Percentiles rank a stretch among this genome's conserved stretches.
Evolutionary conservation across 202 grass and related monocot genomes (phyloP).

Genomic region (Schoenoplectus triqueter): DNA sequence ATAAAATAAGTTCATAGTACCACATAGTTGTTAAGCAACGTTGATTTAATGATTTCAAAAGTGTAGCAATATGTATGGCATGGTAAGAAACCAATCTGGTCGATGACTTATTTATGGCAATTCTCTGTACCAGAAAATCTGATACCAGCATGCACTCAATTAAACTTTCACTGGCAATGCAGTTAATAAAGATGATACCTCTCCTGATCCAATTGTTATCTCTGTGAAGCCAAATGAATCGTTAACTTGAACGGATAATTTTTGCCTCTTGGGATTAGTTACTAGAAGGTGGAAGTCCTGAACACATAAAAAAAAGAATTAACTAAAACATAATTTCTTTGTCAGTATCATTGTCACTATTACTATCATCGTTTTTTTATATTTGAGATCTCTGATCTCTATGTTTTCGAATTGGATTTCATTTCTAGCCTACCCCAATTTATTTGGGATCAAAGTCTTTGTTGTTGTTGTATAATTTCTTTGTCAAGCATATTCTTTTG

Average conservation of each 20-base stretch:
- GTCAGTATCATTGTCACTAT: too few relatives aligned
- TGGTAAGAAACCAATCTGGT: background rate
- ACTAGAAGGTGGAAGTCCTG: constrained; percentile 93
- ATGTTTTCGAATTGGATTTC: too few relatives aligned
- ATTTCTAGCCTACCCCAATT: too few relatives aligned
- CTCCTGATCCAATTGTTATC: constrained; percentile 76
- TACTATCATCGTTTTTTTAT: too few relatives aligned
- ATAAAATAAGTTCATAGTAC: constrained; percentile 11
- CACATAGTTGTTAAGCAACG: background rate
- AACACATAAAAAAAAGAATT: constrained; percentile 5
- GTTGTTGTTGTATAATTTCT: background rate
- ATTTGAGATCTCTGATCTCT: too few relatives aligned
- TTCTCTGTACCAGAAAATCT: background rate
- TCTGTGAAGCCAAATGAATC: constrained; percentile 80
- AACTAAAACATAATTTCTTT: background rate
- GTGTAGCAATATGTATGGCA: background rate
- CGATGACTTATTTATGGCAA: background rate
- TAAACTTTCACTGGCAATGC: background rate
- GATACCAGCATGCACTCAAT: background rate
- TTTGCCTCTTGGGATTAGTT: constrained; percentile 65
- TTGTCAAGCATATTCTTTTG: background rate
- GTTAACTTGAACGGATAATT: constrained; percentile 75
- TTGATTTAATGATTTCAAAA: background rate
- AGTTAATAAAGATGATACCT: constrained; percentile 50
- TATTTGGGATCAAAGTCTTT: too few relatives aligned